Base-by-base conservation (phyloP, 148 eudicot species). In the Camellia granthamiana region DNA sequence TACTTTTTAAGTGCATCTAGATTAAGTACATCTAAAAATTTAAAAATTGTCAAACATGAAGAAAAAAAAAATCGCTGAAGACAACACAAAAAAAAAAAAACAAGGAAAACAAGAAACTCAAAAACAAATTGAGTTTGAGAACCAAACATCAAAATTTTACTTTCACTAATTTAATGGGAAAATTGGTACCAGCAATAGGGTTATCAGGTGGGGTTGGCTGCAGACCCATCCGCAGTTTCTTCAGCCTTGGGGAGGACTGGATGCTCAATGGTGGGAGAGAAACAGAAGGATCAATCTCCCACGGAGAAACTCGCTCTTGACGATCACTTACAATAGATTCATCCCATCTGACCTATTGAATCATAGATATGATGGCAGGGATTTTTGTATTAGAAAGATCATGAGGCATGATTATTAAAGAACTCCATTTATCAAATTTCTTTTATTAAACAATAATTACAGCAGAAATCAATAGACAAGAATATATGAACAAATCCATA, bases 261-360 rank as follows among this genome's bases (percentile, higher is more conserved):
- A 89, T 87, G 87, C 85, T 87, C 81, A 89, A 77, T 66, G 88
- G 86, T 75, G 94, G 89, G 77, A 90, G 90, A 75, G 91, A 89
- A 16, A 79, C 85, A 59, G 95, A 91, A 81, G 88, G 91, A 86
- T 94, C 98, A 64, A 94, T 89, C 78, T 94, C 98, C 98, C 98
- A 94, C 11, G 97, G 97, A 76, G 97, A 94, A 77, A 94, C 90
- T 55, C 93, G 90, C 76, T 91, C 97, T 62, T 91, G 95, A 83
- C 76, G 85, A 80, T 86, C 81, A 71, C 80, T 78, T 59, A 77
- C 63, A 52, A 86, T 83, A 69, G 88, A 90, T 49, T 94, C 95
- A 78, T 94, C 97, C 98, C 97, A 94, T 78, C 92, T 91, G 46
- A 94, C 95, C 98, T 94, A 90, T 69, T 80, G 75, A 21, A 64